Percentiles rank a stretch among this genome's conserved stretches.
Evolutionary conservation across 2,329 filamentous ascomycete species (phyloP).

Genomic region (Penicillium crustosum): DNA sequence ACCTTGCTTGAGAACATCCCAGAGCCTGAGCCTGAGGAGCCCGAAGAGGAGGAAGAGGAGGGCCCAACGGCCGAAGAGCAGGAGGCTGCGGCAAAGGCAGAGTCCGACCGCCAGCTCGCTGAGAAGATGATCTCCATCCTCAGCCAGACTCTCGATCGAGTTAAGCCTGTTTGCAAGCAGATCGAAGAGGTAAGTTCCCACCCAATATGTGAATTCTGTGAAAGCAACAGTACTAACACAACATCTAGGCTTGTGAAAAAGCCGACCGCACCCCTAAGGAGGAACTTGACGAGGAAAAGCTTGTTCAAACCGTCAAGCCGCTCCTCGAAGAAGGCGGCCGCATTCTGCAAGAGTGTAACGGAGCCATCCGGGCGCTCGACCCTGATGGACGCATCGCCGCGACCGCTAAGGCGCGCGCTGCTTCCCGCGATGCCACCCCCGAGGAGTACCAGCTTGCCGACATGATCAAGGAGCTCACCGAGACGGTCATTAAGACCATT

Average conservation of each 20-base stretch:
- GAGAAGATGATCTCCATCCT: conserved; percentile 71
- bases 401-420: conserved; percentile 78
- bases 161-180: conserved; percentile 81
- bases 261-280: conserved; percentile 80
- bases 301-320: conserved; percentile 82
- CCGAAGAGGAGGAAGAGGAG: conserved; percentile 46
- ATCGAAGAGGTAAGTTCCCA: conserved; percentile 67
- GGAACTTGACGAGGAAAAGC: conserved; percentile 84
- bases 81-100: conserved; percentile 59
- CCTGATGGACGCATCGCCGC: conserved; percentile 82
- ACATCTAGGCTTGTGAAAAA: conserved; percentile 66
- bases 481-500: conserved; percentile 76
- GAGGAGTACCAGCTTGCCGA: conserved; percentile 86
- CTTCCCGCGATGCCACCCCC: conserved; percentile 71
- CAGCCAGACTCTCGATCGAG: conserved; percentile 75
- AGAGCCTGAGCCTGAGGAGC: conserved; percentile 45
- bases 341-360: conserved; percentile 83
- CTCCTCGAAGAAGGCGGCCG: conserved; percentile 82
- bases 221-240: conserved; percentile 13
- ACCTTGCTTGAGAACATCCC: conserved; percentile 62
- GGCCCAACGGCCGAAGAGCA: conserved; percentile 45
- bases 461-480: conserved; percentile 78
- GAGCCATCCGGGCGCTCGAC: conserved; percentile 81
- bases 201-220: conserved; percentile 1
- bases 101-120: conserved; percentile 73